Evolutionary conservation across 108 stramenopile species (phyloP).

Genomic region (Aurantiochytrium sp.): DNA sequence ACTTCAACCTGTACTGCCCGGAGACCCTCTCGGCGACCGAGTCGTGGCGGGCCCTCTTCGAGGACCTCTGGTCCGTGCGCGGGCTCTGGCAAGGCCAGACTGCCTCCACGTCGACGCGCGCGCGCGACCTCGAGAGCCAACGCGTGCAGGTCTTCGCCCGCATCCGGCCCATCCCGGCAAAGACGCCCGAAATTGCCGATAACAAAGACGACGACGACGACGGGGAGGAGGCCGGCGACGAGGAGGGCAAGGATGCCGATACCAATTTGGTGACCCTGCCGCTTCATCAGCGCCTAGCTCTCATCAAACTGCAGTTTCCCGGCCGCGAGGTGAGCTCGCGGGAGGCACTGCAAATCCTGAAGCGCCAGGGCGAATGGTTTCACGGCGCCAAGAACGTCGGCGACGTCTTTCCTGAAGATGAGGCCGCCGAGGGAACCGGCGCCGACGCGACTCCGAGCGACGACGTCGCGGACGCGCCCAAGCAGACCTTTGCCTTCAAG

Average conservation of each 20-base stretch:
- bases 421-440: too few species aligned
- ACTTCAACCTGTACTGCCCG: constrained; percentile 11
- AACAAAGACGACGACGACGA: background rate
- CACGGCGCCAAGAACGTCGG: too few species aligned
- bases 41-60: background rate
- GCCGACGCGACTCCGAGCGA: too few species aligned
- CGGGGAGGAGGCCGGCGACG: background rate
- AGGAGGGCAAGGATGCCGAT: background rate
- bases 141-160: background rate
- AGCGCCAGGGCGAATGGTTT: constrained; percentile 57
- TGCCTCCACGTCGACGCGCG: too few species aligned
- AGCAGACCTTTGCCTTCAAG: constrained; percentile 34
- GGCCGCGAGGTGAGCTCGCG: background rate
- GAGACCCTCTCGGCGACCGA: background rate
- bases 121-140: background rate
- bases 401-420: too few species aligned
- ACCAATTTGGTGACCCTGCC: constrained; percentile 47
- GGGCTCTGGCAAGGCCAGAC: background rate
- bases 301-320: background rate
- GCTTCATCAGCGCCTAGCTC: constrained; percentile 60
- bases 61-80: constrained; percentile 21
- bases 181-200: background rate
- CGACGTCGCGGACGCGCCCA: too few species aligned
- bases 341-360: constrained; percentile 38
- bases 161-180: background rate